Evolutionary conservation across 352 stramenopile genomes (phyloP).

Genomic region (Blastocystis sp.): DNA sequence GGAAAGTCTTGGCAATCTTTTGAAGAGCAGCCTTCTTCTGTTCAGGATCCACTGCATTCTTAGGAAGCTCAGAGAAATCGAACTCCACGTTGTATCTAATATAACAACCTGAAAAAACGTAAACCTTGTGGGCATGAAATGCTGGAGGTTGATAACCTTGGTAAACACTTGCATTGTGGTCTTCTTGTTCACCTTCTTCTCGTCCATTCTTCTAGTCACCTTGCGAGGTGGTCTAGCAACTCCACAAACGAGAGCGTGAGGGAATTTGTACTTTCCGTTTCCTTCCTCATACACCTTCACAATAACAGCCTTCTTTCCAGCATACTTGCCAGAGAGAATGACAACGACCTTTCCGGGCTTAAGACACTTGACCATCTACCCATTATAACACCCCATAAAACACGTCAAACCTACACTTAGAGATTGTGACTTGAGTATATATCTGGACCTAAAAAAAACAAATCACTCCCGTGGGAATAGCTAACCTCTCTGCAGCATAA

Average conservation of each 20-base stretch:
- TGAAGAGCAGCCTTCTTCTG: slow-evolving; percentile 55
- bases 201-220: slow-evolving; percentile 44
- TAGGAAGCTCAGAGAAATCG: slow-evolving; percentile 26
- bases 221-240: slow-evolving; percentile 54
- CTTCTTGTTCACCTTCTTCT: slow-evolving; percentile 59
- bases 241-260: slow-evolving; percentile 61
- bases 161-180: slow-evolving; percentile 59
- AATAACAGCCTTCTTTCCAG: slow-evolving; percentile 63
- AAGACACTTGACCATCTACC: slow-evolving; percentile 61
- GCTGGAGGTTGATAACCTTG: slow-evolving; percentile 62
- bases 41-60: neutral
- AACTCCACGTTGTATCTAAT: slow-evolving; percentile 54
- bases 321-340: slow-evolving; percentile 58
- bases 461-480: neutral
- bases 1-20: slow-evolving; percentile 49
- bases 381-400: neutral
- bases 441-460: neutral
- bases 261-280: slow-evolving; percentile 53
- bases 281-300: slow-evolving; percentile 62
- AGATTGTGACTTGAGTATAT: slow-evolving; percentile 36
- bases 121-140: slow-evolving; percentile 63
- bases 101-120: neutral
- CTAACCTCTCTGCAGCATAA: neutral
- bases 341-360: slow-evolving; percentile 62
- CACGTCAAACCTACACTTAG: neutral